Evolutionary conservation across 192 early-diverging fungal species (phyloP).

Genomic region (Phlyctochytrium bullatum): DNA sequence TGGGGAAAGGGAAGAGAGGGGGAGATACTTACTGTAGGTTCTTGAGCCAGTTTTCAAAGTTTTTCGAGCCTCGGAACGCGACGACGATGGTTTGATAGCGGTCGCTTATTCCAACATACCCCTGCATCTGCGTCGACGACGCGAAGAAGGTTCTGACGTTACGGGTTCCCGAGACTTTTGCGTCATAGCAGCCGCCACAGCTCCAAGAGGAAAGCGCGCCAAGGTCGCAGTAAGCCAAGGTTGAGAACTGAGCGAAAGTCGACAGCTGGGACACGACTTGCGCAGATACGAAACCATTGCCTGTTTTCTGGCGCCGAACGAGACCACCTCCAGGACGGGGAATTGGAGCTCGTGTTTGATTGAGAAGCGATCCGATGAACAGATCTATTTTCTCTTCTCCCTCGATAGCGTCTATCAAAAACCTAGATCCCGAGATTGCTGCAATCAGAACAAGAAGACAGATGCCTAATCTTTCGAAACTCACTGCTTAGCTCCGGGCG

Average conservation of each 20-base stretch:
- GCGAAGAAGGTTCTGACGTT: background rate
- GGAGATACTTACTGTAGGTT: conserved; percentile 17
- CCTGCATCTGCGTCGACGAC: background rate
- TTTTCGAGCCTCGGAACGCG: conserved; percentile 30
- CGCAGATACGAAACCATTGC: background rate
- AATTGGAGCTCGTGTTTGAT: no score
- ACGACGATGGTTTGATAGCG: conserved; percentile 27
- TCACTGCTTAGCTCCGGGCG: background rate
- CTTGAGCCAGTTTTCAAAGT: conserved; percentile 11
- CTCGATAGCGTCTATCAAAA: background rate
- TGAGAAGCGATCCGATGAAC: background rate
- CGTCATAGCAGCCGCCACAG: background rate
- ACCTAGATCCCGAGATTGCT: no score
- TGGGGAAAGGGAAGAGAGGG: background rate
- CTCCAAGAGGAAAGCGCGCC: background rate
- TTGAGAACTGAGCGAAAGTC: background rate
- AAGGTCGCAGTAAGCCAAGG: background rate
- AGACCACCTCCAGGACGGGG: no score
- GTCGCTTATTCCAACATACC: conserved; percentile 24
- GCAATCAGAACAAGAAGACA: no score
- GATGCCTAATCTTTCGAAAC: background rate
- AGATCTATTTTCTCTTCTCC: background rate
- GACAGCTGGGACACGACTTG: background rate
- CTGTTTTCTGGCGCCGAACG: no score
- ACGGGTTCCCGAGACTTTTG: background rate